Evolutionary conservation across 2,329 filamentous ascomycete species (phyloP).

Genomic region (Aspergillus neoniger): DNA sequence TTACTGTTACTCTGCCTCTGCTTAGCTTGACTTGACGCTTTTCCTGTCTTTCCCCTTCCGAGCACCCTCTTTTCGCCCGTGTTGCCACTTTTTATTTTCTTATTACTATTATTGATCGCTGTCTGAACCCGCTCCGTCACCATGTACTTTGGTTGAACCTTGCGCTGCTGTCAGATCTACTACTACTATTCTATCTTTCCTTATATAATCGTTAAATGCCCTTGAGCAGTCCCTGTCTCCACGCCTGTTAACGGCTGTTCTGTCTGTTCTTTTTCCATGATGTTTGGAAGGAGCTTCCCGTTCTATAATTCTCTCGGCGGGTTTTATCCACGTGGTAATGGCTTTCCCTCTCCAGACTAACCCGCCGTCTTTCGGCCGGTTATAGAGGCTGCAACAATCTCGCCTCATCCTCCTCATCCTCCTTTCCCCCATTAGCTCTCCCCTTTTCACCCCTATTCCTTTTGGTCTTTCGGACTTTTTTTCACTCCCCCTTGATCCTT

Average conservation of each 20-base stretch:
- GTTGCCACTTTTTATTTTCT: constrained; percentile 13
- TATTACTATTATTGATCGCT: too few species aligned
- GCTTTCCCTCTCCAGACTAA: constrained; percentile 21
- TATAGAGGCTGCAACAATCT: not conserved
- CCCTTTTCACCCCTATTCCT: not conserved
- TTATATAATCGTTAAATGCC: not conserved
- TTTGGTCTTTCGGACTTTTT: not conserved
- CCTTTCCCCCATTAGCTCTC: not conserved
- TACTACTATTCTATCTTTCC: not conserved
- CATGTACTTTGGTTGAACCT: constrained; percentile 17
- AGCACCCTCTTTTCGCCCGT: constrained; percentile 15
- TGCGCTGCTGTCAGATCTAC: not conserved
- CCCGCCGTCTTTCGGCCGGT: not conserved
- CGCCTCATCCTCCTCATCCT: constrained; percentile 8
- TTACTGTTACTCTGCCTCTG: constrained; percentile 15
- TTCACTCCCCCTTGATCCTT: constrained; percentile 10
- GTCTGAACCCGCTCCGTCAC: constrained; percentile 9
- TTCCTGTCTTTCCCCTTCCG: constrained; percentile 11
- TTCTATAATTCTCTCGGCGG: constrained; percentile 39
- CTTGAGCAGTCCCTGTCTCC: not conserved
- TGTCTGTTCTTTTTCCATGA: constrained; percentile 29
- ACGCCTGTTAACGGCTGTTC: constrained; percentile 11
- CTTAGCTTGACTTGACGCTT: constrained; percentile 4
- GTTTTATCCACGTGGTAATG: constrained; percentile 47
- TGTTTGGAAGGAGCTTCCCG: constrained; percentile 45